Base-by-base conservation (phyloP, 306 rosid species). In the Malus domestica region DNA sequence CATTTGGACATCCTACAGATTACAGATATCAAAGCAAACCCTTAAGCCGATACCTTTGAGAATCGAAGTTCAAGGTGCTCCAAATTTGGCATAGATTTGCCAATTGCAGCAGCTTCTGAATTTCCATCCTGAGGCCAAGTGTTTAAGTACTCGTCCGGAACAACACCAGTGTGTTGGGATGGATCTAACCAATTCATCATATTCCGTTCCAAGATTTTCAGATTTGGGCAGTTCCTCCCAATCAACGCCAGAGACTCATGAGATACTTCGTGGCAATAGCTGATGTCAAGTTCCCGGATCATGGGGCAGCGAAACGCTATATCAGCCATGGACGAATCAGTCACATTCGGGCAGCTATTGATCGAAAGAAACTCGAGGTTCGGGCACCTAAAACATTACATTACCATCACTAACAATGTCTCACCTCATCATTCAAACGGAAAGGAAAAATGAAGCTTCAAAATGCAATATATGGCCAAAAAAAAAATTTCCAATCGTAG, bases 101-200 rank as follows among this genome's bases (percentile, higher is more conserved):
- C 97, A 75, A 95, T 90, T 23, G 92, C 93, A 27, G 88, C 79
- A 70, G 97, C 93, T 71, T 95, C 98, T n/a, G 88, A 68, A 59
- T 90, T 90, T 70, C 89, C 90, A 54, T 95, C 98, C 90, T 92
- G 97, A 5, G 97, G 98, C 81, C 91, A 87, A 61, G 92, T 89
- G 79, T 84, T 83, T 4, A 90, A 82, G 71, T 90, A 92, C 69
- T 79, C 88, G 12, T 83, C 44, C 18, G 98, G 98, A 82, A 94
- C 93, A 49, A 89, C 68, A 63, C 95, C 90, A 11, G 42, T 4
- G n/a, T 94, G 89, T 54, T 88, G 87, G 27, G 96, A 89, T 70
- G 97, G 87, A 76, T 90, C 96, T 33, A 90, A 80, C 86, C 83
- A 88, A 73, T 95, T 95, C 89, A 92, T 73, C 66, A 81, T 46